Evolutionary conservation across 2,329 filamentous ascomycete species (phyloP).

Genomic region (Alternaria conjuncta): DNA sequence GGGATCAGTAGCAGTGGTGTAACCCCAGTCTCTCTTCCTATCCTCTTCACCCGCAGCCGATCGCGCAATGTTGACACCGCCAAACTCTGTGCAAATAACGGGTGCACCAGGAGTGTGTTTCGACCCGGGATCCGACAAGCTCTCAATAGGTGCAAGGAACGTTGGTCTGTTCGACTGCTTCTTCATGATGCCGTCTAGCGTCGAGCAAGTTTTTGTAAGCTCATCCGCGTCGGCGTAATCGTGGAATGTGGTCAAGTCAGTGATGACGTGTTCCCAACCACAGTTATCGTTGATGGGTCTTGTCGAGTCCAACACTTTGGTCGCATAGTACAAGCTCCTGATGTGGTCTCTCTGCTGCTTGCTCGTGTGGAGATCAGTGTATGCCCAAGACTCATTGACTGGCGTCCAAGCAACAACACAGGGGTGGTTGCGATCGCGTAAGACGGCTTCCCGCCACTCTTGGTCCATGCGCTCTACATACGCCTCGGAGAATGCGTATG

Average conservation of each 20-base stretch:
- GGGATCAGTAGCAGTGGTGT: conserved; percentile 68
- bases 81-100: conserved; percentile 71
- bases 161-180: conserved; percentile 61
- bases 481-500: conserved; percentile 66
- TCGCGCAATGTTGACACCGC: conserved; percentile 69
- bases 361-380: conserved; percentile 63
- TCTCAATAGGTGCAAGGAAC: conserved; percentile 59
- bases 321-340: conserved; percentile 67
- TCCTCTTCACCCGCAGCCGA: conserved; percentile 46
- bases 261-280: conserved; percentile 72
- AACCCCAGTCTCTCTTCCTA: conserved; percentile 65
- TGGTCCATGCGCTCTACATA: conserved; percentile 67
- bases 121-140: conserved; percentile 48
- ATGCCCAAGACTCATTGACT: conserved; percentile 70
- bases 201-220: conserved; percentile 62
- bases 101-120: conserved; percentile 63
- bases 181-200: conserved; percentile 61
- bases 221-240: conserved; percentile 68
- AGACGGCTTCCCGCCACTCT: conserved; percentile 69
- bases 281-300: conserved; percentile 74
- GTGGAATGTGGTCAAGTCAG: conserved; percentile 71
- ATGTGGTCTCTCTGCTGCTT: conserved; percentile 69
- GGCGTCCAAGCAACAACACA: conserved; percentile 71
- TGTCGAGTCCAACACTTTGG: conserved; percentile 69
- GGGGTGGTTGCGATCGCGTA: conserved; percentile 70